These are phyloP conservation scores for Nephromyces sp. DNA, from an alignment of 169 alveolate genomes.

Conservation along the genomic window DNA sequence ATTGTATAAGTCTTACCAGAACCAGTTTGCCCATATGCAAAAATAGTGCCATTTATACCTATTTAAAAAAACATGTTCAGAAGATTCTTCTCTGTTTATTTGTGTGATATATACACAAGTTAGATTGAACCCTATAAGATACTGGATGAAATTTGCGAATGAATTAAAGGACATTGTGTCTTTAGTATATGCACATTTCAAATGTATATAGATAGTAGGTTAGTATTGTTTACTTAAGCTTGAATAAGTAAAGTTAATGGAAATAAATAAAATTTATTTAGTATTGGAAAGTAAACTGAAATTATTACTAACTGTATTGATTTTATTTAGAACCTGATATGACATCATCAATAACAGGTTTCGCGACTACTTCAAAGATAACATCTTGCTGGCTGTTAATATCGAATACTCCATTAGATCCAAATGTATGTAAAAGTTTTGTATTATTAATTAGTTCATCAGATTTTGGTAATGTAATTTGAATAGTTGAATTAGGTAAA, in stretches of 20 bases:
- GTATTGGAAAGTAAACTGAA: neutral
- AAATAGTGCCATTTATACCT: slow-evolving; percentile 74
- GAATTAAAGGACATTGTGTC: neutral
- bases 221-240: too few relatives aligned
- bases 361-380: slow-evolving; percentile 66
- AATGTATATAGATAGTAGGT: too few relatives aligned
- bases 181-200: neutral
- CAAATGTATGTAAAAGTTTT: slow-evolving; percentile 44
- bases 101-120: neutral
- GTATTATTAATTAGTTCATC: slow-evolving; percentile 51
- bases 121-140: neutral
- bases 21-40: slow-evolving; percentile 80
- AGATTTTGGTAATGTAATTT: neutral
- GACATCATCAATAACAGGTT: slow-evolving; percentile 20
- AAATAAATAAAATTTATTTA: neutral
- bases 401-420: slow-evolving; percentile 59
- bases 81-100: neutral
- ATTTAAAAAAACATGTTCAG: neutral
- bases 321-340: slow-evolving; percentile 44
- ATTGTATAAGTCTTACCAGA: slow-evolving; percentile 76
- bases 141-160: neutral
- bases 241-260: too few relatives aligned
- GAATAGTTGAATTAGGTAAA: neutral
- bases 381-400: slow-evolving; percentile 60
- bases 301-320: slow-evolving; percentile 1